A percentile compares a stretch with the other conserved stretches of the same genome.
These are phyloP conservation scores for Candida rishiriensis DNA, from an alignment of 805 yeast genomes.

Conservation along the genomic window DNA sequence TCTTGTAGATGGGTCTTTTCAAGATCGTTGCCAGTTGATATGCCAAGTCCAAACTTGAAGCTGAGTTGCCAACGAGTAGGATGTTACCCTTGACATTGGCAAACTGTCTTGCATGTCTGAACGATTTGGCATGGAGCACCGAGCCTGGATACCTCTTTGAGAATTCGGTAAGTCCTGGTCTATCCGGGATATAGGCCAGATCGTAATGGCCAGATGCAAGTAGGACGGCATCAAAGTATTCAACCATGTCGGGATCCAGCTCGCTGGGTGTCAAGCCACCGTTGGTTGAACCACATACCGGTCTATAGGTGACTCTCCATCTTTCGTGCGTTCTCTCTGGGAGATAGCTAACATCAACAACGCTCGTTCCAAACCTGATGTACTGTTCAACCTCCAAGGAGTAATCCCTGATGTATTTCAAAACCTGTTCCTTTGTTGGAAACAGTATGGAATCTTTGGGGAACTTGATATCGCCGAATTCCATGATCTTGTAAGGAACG, in stretches of 20 bases:
- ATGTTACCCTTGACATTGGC: constrained; percentile 36
- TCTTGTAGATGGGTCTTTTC: constrained; percentile 41
- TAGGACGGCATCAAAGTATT: constrained; percentile 57
- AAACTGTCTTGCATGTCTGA: constrained; percentile 42
- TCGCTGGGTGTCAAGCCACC: constrained; percentile 25
- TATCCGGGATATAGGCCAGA: constrained; percentile 55
- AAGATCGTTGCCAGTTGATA: constrained; percentile 49
- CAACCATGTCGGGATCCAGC: constrained; percentile 26
- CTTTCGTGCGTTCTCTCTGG: constrained; percentile 11
- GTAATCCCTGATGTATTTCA: constrained; percentile 52
- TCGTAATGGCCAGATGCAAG: constrained; percentile 62
- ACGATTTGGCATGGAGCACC: constrained; percentile 57
- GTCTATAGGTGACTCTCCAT: constrained; percentile 43
- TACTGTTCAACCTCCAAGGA: constrained; percentile 35
- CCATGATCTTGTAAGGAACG: constrained; percentile 63
- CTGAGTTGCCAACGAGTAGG: constrained; percentile 72
- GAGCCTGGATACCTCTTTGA: constrained; percentile 39
- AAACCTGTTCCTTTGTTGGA: constrained; percentile 56
- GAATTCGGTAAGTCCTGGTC: constrained; percentile 52
- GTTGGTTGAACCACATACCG: constrained; percentile 27
- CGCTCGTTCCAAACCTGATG: constrained; percentile 45
- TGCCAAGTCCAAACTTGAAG: constrained; percentile 71
- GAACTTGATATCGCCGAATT: constrained; percentile 51
- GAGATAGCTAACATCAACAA: constrained; percentile 35
- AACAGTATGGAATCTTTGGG: constrained; percentile 44